Evolutionary conservation across 108 stramenopile genomes (phyloP), one percentile per base, ranked within the genome.

Genomic region (Licmophora abbreviata): DNA sequence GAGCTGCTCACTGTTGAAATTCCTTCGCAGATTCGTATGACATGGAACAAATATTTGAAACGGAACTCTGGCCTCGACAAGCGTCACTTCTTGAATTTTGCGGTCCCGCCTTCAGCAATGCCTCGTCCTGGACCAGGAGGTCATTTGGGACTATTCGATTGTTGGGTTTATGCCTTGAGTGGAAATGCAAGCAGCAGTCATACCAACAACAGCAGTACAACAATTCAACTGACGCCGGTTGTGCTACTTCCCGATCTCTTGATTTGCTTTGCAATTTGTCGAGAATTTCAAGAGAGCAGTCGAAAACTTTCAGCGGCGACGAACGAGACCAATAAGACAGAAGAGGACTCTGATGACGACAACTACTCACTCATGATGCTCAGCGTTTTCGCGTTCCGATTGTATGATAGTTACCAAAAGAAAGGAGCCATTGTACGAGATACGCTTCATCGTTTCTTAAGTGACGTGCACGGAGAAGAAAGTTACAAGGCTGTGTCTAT

Each of bases 401-500:
- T 91, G 12, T 91, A 91, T 36, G 88, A 91, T 68, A 65, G 74
- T 18, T 91, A 79, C 43, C 83, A 84, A 68, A 83, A 85, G 30
- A 81, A 77, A 52, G 73, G 77, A 1, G 38, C 55, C 7, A 43
- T 91, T 20, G 58, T 66, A 15, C 49, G 88, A 29, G 88, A 91
- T 56, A 91, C 85, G 24, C 29, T 91, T 2, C 88, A 86, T 54
- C 68, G 85, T 41, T 91, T 86, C 63, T 49, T 91, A 31, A 69
- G 76, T 12, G 88, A 91, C 35, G 66, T 91, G 21, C 67, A 91
- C 28, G 88, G 88, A 27, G 88, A 91, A 44, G 81, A 84, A 24
- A 79, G 75, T 26, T 80, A 69, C 60, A 81, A 86, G 48, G 52
- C 63, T 32, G 44, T 63, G 0, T 42, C 48, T 0, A 63, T 73